A percentile compares a stretch with the other conserved stretches of the same genome.
Evolutionary conservation across 2,329 filamentous ascomycete genomes (phyloP).

Genomic region (Colletotrichum godetiae): DNA sequence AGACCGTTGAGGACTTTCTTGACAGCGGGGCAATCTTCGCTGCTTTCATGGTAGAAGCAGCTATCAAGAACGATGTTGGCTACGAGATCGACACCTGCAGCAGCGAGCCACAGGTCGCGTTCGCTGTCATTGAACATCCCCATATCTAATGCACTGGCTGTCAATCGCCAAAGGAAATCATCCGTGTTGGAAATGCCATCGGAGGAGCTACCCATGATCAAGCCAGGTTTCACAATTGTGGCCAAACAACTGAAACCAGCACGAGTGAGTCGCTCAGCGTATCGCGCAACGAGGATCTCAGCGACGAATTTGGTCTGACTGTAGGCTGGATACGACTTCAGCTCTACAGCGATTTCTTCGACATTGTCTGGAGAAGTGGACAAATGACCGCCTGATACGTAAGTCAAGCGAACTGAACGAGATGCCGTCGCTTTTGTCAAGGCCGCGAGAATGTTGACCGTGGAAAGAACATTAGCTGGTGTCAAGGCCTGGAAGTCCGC

Average conservation of each 20-base stretch:
- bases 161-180: conserved; percentile 40
- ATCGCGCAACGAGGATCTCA: conserved; percentile 35
- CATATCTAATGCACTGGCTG: conserved; percentile 32
- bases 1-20: conserved; percentile 35
- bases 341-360: not conserved
- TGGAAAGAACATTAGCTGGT: conserved; percentile 19
- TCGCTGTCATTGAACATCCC: conserved; percentile 23
- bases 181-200: conserved; percentile 39
- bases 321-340: conserved; percentile 32
- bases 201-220: conserved; percentile 37
- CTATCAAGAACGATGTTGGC: conserved; percentile 27
- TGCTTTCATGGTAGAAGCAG: not conserved
- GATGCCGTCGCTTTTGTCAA: not conserved
- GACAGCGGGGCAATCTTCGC: not conserved
- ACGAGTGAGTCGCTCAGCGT: not conserved
- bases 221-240: conserved; percentile 38
- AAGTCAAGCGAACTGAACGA: conserved; percentile 9
- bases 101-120: conserved; percentile 33
- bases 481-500: conserved; percentile 19
- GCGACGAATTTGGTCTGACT: conserved; percentile 40
- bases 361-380: conserved; percentile 18
- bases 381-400: conserved; percentile 26
- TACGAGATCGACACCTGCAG: conserved; percentile 35
- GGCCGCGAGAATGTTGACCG: conserved; percentile 13
- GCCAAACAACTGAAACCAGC: not conserved